These are phyloP conservation scores for Thoreauomyces humboldtii DNA, from an alignment of 192 early-diverging fungal species.

Conservation along the genomic window DNA sequence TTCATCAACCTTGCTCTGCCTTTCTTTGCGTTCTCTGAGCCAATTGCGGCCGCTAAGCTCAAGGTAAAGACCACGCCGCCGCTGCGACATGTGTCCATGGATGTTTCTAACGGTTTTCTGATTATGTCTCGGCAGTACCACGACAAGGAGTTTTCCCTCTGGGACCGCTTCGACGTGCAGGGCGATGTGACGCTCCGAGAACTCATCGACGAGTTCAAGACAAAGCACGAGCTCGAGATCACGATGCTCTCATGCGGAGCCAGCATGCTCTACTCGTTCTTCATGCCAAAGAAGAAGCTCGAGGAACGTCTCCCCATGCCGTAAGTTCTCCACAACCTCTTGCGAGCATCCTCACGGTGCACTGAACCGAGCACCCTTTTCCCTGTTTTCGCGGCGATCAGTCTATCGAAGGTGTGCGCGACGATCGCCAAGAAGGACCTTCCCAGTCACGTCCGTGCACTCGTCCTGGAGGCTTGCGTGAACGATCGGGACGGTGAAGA, in stretches of 20 bases:
- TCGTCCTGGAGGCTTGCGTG: constrained; percentile 85
- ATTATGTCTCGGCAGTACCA: constrained; percentile 55
- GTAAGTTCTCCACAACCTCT: constrained; percentile 38
- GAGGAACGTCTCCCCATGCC: constrained; percentile 78
- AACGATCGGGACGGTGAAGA: constrained; percentile 87
- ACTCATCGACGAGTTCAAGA: constrained; percentile 81
- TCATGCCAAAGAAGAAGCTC: constrained; percentile 81
- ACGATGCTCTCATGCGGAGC: constrained; percentile 91
- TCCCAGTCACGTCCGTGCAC: constrained; percentile 76
- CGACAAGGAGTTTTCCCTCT: constrained; percentile 82
- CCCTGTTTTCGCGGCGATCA: background rate
- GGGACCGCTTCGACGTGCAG: constrained; percentile 92
- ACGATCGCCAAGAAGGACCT: constrained; percentile 84
- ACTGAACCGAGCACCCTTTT: background rate
- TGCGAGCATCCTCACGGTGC: too few relatives aligned
- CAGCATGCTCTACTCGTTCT: constrained; percentile 89
- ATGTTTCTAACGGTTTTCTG: background rate
- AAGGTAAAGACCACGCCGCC: constrained; percentile 42
- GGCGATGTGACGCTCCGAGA: constrained; percentile 85
- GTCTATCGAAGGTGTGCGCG: constrained; percentile 79
- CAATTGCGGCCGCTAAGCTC: constrained; percentile 82
- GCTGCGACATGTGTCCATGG: too few relatives aligned
- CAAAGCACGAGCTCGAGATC: constrained; percentile 80
- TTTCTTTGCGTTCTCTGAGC: constrained; percentile 99
- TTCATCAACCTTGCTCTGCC: constrained; percentile 97